These are phyloP conservation scores for Petunia axillaris DNA, from an alignment of 257 asterid species.

Conservation along the genomic window DNA sequence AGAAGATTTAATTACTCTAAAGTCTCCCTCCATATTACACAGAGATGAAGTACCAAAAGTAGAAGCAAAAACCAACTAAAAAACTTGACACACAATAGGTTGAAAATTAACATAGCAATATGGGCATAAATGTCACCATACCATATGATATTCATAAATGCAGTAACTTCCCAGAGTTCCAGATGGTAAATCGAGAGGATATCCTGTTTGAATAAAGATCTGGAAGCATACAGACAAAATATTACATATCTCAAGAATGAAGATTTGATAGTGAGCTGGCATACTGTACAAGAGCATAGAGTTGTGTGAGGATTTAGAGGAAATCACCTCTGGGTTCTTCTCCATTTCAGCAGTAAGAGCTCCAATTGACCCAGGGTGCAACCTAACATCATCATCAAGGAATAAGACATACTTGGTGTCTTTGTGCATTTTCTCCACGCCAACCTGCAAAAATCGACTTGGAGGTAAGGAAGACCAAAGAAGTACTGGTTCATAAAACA, in stretches of 20 bases:
- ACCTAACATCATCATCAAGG: constrained; percentile 95
- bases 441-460: constrained; percentile 56
- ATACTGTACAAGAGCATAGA: background rate
- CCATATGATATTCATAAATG: constrained; percentile 99
- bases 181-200: constrained; percentile 98
- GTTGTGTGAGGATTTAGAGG: background rate
- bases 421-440: constrained; percentile 93
- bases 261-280: constrained; percentile 2
- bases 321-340: constrained; percentile 83
- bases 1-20: constrained; percentile 16
- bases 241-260: constrained; percentile 25
- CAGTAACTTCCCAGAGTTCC: constrained; percentile 99
- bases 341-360: constrained; percentile 93
- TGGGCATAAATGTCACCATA: constrained; percentile 38
- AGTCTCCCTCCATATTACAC: background rate
- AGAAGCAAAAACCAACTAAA: constrained; percentile 7
- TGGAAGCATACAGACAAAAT: constrained; percentile 42
- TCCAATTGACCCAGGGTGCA: constrained; percentile 99
- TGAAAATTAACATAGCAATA: background rate
- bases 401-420: constrained; percentile 90
- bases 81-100: background rate
- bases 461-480: constrained; percentile 11
- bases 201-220: constrained; percentile 99
- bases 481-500: constrained; percentile 16
- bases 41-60: constrained; percentile 3